Evolutionary conservation across 805 yeast species (phyloP).

Genomic region (Allodekkera sacchari): DNA sequence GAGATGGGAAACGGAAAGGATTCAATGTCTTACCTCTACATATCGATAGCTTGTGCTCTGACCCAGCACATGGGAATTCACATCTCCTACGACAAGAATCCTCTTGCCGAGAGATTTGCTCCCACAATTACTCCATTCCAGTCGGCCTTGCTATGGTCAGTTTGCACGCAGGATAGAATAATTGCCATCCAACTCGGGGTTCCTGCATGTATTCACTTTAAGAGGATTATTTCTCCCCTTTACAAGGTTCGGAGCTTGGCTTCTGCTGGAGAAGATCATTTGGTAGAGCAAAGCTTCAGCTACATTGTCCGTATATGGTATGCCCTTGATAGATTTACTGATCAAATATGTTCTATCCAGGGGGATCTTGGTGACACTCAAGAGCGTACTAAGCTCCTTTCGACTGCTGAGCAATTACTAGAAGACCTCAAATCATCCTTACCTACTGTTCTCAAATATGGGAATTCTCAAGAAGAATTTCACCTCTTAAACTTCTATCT

Average conservation of each 20-base stretch:
- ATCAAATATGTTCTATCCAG: constrained; percentile 25
- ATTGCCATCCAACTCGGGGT: constrained; percentile 19
- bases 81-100: constrained; percentile 17
- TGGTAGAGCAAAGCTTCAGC: constrained; percentile 20
- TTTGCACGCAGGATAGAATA: constrained; percentile 25
- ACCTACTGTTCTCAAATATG: constrained; percentile 11
- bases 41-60: constrained; percentile 24
- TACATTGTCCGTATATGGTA: constrained; percentile 22
- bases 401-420: constrained; percentile 18
- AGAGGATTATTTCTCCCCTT: constrained; percentile 25
- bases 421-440: constrained; percentile 16
- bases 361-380: constrained; percentile 27
- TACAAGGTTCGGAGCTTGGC: constrained; percentile 15
- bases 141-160: constrained; percentile 23
- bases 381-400: constrained; percentile 17
- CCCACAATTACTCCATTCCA: constrained; percentile 19
- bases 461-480: constrained; percentile 3
- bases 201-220: constrained; percentile 26
- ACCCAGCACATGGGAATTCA: constrained; percentile 28
- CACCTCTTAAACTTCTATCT: constrained; percentile 16
- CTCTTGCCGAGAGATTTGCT: constrained; percentile 14
- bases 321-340: constrained; percentile 25
- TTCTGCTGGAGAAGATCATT: constrained; percentile 6
- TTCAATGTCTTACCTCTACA: constrained; percentile 22
- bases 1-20: constrained; percentile 24